Evolutionary conservation across 1,284 basidiomycete species (phyloP).

Genomic region (Jaminaea rosea): DNA sequence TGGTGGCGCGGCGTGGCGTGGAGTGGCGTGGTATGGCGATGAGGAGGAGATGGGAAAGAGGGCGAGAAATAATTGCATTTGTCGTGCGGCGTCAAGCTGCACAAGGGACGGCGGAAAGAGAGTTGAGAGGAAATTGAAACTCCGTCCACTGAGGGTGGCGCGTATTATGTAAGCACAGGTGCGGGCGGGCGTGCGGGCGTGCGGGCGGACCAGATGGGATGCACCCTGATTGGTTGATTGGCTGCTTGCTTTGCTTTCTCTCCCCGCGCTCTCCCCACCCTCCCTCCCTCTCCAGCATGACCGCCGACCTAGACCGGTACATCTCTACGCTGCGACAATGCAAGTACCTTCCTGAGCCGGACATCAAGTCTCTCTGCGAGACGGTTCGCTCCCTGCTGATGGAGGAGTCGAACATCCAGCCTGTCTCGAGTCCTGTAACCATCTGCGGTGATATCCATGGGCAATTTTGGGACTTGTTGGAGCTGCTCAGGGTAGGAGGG

Average conservation of each 20-base stretch:
- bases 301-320: constrained; percentile 34
- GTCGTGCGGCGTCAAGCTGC: too few relatives aligned
- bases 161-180: too few relatives aligned
- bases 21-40: too few relatives aligned
- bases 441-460: constrained; percentile 92
- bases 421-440: constrained; percentile 79
- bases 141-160: too few relatives aligned
- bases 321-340: constrained; percentile 65
- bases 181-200: too few relatives aligned
- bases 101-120: too few relatives aligned
- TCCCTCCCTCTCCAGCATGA: neutral
- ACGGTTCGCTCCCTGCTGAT: constrained; percentile 73
- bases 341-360: constrained; percentile 71
- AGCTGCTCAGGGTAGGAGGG: constrained; percentile 81
- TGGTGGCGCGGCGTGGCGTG: too few relatives aligned
- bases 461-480: constrained; percentile 89
- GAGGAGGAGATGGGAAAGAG: too few relatives aligned
- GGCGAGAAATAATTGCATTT: too few relatives aligned
- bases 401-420: constrained; percentile 92
- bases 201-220: too few relatives aligned
- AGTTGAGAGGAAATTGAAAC: too few relatives aligned
- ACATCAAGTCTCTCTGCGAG: constrained; percentile 81
- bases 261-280: neutral
- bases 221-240: too few relatives aligned
- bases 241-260: neutral